phyloP scores from a whole-genome alignment of 1,139 yeast species.

The Kluyveromyces sp. region DNA sequence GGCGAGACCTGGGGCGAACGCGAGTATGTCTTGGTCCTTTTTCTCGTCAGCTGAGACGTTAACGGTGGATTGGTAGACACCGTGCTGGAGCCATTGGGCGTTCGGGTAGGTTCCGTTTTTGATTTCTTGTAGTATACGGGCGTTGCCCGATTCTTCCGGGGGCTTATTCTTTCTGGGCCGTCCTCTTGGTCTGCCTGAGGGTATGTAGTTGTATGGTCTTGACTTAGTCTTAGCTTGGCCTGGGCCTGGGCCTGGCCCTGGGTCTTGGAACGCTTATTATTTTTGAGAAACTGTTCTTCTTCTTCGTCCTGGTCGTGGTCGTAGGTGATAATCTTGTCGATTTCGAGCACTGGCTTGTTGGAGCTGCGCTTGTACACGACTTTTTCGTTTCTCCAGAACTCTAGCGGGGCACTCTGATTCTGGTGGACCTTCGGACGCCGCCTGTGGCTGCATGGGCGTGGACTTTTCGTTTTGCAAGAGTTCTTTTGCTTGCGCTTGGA shows the following conservation, averaged over 20 bases:
- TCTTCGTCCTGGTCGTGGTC: conserved; percentile 26
- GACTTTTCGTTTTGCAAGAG: conserved; percentile 15
- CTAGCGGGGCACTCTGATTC: conserved; percentile 69
- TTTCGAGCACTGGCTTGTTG: conserved; percentile 48
- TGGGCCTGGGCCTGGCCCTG: not conserved
- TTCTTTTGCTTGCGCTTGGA: conserved; percentile 17
- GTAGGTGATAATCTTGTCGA: conserved; percentile 48
- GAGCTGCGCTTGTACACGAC: conserved; percentile 53
- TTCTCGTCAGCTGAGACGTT: conserved; percentile 43
- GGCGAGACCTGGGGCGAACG: conserved; percentile 63
- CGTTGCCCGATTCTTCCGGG: conserved; percentile 13
- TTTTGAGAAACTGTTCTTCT: conserved; percentile 27
- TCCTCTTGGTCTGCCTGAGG: conserved; percentile 23
- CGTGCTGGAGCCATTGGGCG: conserved; percentile 49
- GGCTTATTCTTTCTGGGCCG: conserved; percentile 15
- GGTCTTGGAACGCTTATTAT: conserved; percentile 14
- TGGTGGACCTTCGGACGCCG: conserved; percentile 43
- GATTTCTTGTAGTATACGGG: conserved; percentile 17
- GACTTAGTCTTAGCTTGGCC: conserved; percentile 9
- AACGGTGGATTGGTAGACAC: conserved; percentile 47
- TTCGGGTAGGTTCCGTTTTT: conserved; percentile 36
- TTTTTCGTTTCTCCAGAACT: conserved; percentile 80
- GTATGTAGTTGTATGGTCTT: conserved; percentile 22
- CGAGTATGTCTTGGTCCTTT: conserved; percentile 42
- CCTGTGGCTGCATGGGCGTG: not conserved